Base-by-base conservation (phyloP, 306 rosid genomes). In the Erythrophleum fordii region DNA sequence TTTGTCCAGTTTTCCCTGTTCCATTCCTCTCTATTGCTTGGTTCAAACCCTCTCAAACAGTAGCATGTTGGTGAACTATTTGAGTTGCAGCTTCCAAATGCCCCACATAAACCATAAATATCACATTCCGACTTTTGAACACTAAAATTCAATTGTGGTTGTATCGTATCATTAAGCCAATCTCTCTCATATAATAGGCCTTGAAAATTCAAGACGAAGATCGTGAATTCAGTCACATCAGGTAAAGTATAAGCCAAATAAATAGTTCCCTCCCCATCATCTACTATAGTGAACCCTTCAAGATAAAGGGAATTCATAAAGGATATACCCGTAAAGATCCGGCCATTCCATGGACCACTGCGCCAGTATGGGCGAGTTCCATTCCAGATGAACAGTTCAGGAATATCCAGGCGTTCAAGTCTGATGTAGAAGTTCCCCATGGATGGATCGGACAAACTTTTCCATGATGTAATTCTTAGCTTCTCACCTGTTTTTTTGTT, bases 1-100 rank as follows among this genome's bases (percentile, higher is more conserved):
- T 46, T 56, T 3, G 76, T 77, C 87, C 87, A 88, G 22, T 70
- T 72, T 3, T 75, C 48, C 0, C 0, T 35, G 5, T 75, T 51
- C 91, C 92, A 88, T 1, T 75, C 87, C 14, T 61, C 23, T 13
- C 1, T 28, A 16, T 80, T 78, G 41, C 62, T 85, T 2, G 89
- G 84, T 16, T 34, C 71, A 64, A 81, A 90, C 39, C 92, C 94
- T 18, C 14, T 72, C 49, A 86, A 73, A 76, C 92, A 92, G 13
- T 71, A 76, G 39, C 95, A 92, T 29, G 75, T 18, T 0, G 92
- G 85, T 11, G 37, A 0, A 0, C 0, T 46, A 23, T 13, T 13
- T 60, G 67, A 8, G 3, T 60, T 60, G 67, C 55, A 83, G 3
- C 12, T 73, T 58, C 83, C 53, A 76, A 37, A 72, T 12, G 55